A percentile compares a stretch with the other conserved stretches of the same genome.
phyloP scores from a whole-genome alignment of 1,284 basidiomycete species.

The Taiwanofungus camphoratus region DNA sequence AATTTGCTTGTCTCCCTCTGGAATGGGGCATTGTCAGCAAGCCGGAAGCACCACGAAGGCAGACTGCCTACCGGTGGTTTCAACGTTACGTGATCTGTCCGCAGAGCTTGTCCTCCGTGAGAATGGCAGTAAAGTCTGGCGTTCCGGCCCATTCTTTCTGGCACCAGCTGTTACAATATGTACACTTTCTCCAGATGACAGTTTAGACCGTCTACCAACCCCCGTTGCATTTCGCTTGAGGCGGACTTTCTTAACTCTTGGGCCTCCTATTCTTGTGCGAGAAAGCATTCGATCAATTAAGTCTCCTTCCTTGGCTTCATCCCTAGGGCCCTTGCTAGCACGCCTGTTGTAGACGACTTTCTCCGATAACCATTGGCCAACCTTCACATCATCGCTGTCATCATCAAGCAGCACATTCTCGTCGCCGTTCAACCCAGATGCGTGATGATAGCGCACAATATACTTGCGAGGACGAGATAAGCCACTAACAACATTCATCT shows the following conservation, averaged over 20 bases:
- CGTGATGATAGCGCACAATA: neutral
- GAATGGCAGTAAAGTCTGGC: constrained; percentile 17
- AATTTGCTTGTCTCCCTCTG: neutral
- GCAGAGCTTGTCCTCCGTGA: neutral
- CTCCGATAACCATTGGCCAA: constrained; percentile 6
- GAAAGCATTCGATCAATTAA: constrained; percentile 25
- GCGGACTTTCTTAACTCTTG: constrained; percentile 5
- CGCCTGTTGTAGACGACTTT: neutral
- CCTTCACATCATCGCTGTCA: constrained; percentile 7
- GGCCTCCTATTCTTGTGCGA: constrained; percentile 13
- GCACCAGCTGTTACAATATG: constrained; percentile 12
- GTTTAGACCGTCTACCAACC: neutral
- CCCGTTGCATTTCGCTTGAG: constrained; percentile 3
- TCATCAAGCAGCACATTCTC: constrained; percentile 1
- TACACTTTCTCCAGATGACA: neutral
- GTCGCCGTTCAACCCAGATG: neutral
- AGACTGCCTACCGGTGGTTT: too few relatives aligned
- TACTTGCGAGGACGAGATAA: neutral
- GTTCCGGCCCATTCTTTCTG: constrained; percentile 12
- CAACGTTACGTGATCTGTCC: too few relatives aligned
- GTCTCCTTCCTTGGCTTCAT: constrained; percentile 19
- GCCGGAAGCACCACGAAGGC: too few relatives aligned
- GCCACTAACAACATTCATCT: constrained; percentile 4
- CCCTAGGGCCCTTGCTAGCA: constrained; percentile 2
- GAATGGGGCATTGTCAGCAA: too few relatives aligned